Conservation (phyloP, 176 grass and related monocot genomes). For the Triticum monococcum region DNA sequence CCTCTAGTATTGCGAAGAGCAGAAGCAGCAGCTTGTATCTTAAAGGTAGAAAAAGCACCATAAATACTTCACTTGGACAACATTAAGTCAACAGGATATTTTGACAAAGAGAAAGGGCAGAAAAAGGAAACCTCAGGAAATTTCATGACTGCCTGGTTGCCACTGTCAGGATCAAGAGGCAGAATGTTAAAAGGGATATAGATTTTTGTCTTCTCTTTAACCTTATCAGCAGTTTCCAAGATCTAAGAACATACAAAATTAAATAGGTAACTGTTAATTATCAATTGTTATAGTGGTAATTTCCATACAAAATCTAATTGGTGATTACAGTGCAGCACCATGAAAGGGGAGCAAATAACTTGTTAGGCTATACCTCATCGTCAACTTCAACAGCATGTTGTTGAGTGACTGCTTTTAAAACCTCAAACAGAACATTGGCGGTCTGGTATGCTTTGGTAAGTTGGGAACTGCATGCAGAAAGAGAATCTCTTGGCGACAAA, state of each 20-base stretch:
- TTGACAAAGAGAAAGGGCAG: background rate
- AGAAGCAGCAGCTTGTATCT: conserved; percentile 84
- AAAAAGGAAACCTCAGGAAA: conserved; percentile 65
- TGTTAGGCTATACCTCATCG: conserved; percentile 58
- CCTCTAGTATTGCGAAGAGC: conserved; percentile 91
- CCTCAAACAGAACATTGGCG: conserved; percentile 88
- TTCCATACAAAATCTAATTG: conserved; percentile 23
- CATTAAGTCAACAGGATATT: conserved; percentile 15
- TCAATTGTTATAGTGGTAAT: background rate
- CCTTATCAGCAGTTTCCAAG: conserved; percentile 71
- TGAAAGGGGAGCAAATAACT: conserved; percentile 18
- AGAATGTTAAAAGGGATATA: conserved; percentile 94
- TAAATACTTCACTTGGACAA: conserved; percentile 32
- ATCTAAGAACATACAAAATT: conserved; percentile 56
- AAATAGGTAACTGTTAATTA: background rate
- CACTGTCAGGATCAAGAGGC: conserved; percentile 93
- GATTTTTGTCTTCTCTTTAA: conserved; percentile 88
- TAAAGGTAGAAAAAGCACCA: conserved; percentile 35
- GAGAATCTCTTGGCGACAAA: conserved; percentile 10
- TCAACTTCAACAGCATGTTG: conserved; percentile 82
- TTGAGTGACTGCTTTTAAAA: conserved; percentile 87
- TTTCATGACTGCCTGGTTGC: conserved; percentile 87
- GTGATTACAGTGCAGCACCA: conserved; percentile 4
- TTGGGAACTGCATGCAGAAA: conserved; percentile 57
- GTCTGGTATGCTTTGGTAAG: conserved; percentile 96